A percentile compares a stretch with the other conserved stretches of the same genome.
These are phyloP conservation scores for Penicillium vulpinum DNA, from an alignment of 2,329 filamentous ascomycete species.

Conservation along the genomic window DNA sequence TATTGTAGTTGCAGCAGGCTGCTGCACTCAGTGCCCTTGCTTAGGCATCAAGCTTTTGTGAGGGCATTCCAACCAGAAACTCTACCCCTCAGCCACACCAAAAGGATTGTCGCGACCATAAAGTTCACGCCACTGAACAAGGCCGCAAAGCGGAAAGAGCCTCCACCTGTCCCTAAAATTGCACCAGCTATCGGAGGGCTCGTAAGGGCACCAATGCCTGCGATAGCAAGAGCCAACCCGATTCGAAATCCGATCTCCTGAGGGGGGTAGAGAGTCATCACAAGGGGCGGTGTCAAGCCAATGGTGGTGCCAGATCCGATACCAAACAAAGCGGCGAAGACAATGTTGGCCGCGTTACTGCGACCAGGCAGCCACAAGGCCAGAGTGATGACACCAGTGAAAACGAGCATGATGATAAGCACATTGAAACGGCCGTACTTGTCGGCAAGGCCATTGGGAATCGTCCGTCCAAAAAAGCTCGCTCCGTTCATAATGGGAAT, in stretches of 20 bases:
- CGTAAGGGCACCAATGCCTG: slow-evolving; percentile 62
- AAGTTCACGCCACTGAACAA: background rate
- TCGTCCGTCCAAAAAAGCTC: slow-evolving; percentile 19
- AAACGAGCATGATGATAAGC: slow-evolving; percentile 9
- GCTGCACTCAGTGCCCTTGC: background rate
- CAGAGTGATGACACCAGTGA: slow-evolving; percentile 12
- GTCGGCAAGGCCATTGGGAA: slow-evolving; percentile 17
- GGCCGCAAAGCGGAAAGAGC: background rate
- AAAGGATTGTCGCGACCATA: background rate
- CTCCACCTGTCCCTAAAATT: background rate
- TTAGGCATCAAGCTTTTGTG: background rate
- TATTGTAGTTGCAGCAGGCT: background rate
- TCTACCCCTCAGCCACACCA: background rate
- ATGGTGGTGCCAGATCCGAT: slow-evolving; percentile 23
- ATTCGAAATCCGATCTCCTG: slow-evolving; percentile 20
- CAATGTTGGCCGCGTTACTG: slow-evolving; percentile 15
- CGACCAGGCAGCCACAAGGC: slow-evolving; percentile 18
- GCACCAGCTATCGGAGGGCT: slow-evolving; percentile 67
- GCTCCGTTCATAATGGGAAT: slow-evolving; percentile 23
- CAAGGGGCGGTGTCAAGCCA: slow-evolving; percentile 17
- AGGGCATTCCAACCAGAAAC: background rate
- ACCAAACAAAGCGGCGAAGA: slow-evolving; percentile 24
- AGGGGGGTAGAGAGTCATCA: slow-evolving; percentile 18
- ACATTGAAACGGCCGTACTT: slow-evolving; percentile 23
- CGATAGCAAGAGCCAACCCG: slow-evolving; percentile 40